Evolutionary conservation across 169 alveolate genomes (phyloP), one percentile per base, ranked within the genome.

Genomic region (Cryptosporidium tyzzeri): DNA sequence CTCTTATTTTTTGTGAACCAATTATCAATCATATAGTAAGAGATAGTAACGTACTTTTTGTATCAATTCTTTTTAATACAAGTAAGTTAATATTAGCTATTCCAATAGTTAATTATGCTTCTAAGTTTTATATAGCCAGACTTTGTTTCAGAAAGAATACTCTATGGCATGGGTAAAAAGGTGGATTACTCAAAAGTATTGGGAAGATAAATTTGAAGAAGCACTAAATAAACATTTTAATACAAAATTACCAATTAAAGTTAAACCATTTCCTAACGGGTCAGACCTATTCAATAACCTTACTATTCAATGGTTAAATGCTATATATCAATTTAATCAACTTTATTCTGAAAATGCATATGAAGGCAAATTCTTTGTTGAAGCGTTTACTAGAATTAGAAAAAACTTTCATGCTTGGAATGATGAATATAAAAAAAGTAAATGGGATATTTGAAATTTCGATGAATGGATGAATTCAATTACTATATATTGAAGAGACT

Each of bases 181-280:
- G 16, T 80, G 89, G 89, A 23, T 80, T 31, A 62, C 21, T 37
- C 89, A 80, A 45, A 80, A 65, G 21, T 80, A 80, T 21, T 80
- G 89, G 89, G 89, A 80, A 37, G 68, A 48, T 16, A 26, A 62
- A 80, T n/a, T 80, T 41, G 89, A 80, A 59, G 58, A 80, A 8
- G 5, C 37, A 26, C 26, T 61, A 33, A 12, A 23, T 61, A 21
- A 33, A 39, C 16, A 3, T 80, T 9, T 3, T 48, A 31, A 21
- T 0, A 12, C 44, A 26, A 41, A 44, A 35, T 31, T 45, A 14
- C 26, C 68, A 44, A 16, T 8, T 59, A 35, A 14, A 35, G 33
- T 16, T 45, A 26, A 16, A 33, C 31, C 26, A 26, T 80, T 61
- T 37, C 39, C 89, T 4, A 48, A 80, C 23, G 89, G 89, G 3